These are phyloP conservation scores for Diplogelasinospora grovesii DNA, from an alignment of 495 filamentous ascomycete genomes.

Conservation along the genomic window DNA sequence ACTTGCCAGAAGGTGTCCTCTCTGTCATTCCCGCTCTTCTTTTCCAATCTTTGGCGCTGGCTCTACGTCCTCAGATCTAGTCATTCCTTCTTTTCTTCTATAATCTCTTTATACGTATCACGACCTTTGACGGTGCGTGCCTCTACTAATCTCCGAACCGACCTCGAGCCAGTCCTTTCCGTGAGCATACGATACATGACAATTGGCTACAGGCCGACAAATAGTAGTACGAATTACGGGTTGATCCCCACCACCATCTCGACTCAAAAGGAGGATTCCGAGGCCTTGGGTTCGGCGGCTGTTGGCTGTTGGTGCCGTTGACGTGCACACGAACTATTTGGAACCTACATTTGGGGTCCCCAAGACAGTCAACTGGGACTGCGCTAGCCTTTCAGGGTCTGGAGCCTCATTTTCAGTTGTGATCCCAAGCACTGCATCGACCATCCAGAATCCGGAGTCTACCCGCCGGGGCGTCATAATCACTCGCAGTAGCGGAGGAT, in stretches of 20 bases:
- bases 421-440: neutral
- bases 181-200: too few relatives aligned
- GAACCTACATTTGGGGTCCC: slow-evolving; percentile 14
- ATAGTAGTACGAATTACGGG: too few relatives aligned
- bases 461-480: slow-evolving; percentile 8
- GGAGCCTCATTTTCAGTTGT: slow-evolving; percentile 7
- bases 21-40: too few relatives aligned
- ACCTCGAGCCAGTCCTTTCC: slow-evolving; percentile 8
- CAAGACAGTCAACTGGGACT: slow-evolving; percentile 13
- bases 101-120: slow-evolving; percentile 6
- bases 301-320: slow-evolving; percentile 21
- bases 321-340: slow-evolving; percentile 16
- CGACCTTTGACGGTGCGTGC: slow-evolving; percentile 1
- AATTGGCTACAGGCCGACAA: too few relatives aligned
- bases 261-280: slow-evolving; percentile 6
- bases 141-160: neutral
- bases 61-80: too few relatives aligned
- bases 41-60: too few relatives aligned
- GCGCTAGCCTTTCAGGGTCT: slow-evolving; percentile 6
- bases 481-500: slow-evolving; percentile 1
- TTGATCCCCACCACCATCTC: slow-evolving; percentile 1
- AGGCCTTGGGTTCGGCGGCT: slow-evolving; percentile 16
- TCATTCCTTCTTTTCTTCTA: slow-evolving; percentile 10
- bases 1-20: too few relatives aligned
- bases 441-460: slow-evolving; percentile 2